Evolutionary conservation across 1,139 yeast genomes (phyloP).

Genomic region (Kodamaea suecica): DNA sequence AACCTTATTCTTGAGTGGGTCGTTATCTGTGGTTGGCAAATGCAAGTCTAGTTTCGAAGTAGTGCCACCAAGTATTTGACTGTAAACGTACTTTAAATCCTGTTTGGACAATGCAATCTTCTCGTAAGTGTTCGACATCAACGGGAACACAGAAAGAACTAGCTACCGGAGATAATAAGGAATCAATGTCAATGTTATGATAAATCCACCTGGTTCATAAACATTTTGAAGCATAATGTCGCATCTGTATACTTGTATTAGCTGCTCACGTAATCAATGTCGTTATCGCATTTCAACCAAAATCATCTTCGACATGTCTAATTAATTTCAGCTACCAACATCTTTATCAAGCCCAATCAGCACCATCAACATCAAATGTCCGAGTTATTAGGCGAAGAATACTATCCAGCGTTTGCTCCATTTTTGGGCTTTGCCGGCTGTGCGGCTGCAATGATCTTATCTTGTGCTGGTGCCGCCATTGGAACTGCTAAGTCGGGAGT

Average conservation of each 20-base stretch:
- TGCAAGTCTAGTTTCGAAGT: conserved; percentile 45
- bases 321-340: too few relatives aligned
- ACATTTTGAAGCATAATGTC: too few relatives aligned
- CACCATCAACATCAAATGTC: conserved; percentile 28
- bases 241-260: too few relatives aligned
- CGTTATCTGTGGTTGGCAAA: conserved; percentile 44
- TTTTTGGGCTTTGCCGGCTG: conserved; percentile 96
- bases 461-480: conserved; percentile 94
- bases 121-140: conserved; percentile 16
- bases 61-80: conserved; percentile 37
- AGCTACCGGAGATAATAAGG: too few relatives aligned
- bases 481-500: conserved; percentile 99
- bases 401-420: conserved; percentile 86
- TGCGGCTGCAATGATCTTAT: conserved; percentile 84
- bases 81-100: conserved; percentile 49
- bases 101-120: conserved; percentile 48
- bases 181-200: too few relatives aligned
- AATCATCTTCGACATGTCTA: too few relatives aligned
- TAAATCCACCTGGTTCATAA: too few relatives aligned
- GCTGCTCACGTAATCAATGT: too few relatives aligned
- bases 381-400: conserved; percentile 46
- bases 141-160: too few relatives aligned
- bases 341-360: too few relatives aligned
- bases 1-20: conserved; percentile 46
- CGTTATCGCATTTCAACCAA: too few relatives aligned